Base-by-base conservation (phyloP, 306 rosid genomes). In the Senna tora region DNA sequence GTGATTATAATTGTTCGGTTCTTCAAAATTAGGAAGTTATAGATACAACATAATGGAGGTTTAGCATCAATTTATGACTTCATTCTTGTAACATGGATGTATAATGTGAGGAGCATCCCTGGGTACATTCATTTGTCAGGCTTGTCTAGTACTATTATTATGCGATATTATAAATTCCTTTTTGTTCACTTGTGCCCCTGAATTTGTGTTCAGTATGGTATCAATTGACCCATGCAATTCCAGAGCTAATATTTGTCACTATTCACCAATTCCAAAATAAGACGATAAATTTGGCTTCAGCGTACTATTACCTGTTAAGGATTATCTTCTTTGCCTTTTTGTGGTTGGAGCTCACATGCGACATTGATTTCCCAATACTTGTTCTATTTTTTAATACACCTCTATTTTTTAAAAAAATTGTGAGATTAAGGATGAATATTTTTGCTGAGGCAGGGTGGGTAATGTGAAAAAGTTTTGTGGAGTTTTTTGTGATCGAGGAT, bases 401-500 rank as follows among this genome's bases (percentile, higher is more conserved):
- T 36, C 13, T 9, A 33, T 22, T 36, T 22, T 36, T 39, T 9
- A 17, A 5, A 17, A 7, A 50, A 62, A 42, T 9, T 5, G 25
- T 22, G 14, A 49, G 78, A 56, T 33, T 8, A 15, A 34, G 74
- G 53, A 9, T 53, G 43, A 57, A 22, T 56, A 46, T 47, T 38
- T 47, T 63, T 11, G 30, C n/a, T 28, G 56, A 57, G 64, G 49
- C 50, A 32, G 38, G 55, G 33, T 64, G 45, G 14, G 54, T 63
- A 60, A 47, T 59, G 20, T 45, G 0, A 51, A 69, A 45, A 50
- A 9, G 54, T 20, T 45, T 20, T 6, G 20, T 45, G 25, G 19
- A 19, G 45, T 79, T 79, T 57, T 65, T 36, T 41, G 53, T 39
- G 14, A 17, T 25, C 45, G 65, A 51, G 71, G 75, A 21, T 71